Base-by-base conservation (phyloP, 352 stramenopile genomes). In the Globisporangium polare region DNA sequence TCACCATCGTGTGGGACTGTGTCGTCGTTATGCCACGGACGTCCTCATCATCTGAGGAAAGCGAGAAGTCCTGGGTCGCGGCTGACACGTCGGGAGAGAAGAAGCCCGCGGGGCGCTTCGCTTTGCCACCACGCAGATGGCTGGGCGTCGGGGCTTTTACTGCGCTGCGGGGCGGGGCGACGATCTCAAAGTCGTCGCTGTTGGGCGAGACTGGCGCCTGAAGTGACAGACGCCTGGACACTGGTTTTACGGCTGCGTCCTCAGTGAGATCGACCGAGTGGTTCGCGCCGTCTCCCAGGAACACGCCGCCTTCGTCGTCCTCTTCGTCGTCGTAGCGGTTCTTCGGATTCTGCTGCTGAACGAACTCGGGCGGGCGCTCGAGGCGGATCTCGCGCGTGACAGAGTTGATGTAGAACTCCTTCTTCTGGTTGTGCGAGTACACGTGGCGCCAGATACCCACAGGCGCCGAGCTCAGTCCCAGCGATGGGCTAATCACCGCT, bases 321-420 rank as follows among this genome's bases (percentile, higher is more conserved):
- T 59, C 53, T 58, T 73, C 65, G 29, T 80, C 73, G 63, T 81
- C 73, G 50, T 78, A 85, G 26, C 76, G 73, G 62, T 85, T 85
- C 29, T 75, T 74, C 7, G 76, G 76, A 7, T 75, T 83, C 50
- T 88, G 81, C 41, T 79, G 68, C 51, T 83, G 76, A 12, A 77
- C 67, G 24, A 78, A 73, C 55, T 74, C 73, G 2, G 63, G 73
- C 43, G 84, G 84, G 13, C 76, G 59, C 62, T 90, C 68, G 3
- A 83, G 60, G 22, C 84, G 84, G 65, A 94, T 91, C 52, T 94
- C 81, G 57, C 83, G 67, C 13, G 83, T 92, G 31, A 71, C 59
- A 5, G 81, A 89, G 72, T 94, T 83, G 24, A 94, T 83, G 53
- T 89, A 94, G 43, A 94, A 88, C 53, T 89, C 74, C 55, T 83